Evolutionary conservation across 108 stramenopile species (phyloP).

Genomic region (Schizochytrium sp.): DNA sequence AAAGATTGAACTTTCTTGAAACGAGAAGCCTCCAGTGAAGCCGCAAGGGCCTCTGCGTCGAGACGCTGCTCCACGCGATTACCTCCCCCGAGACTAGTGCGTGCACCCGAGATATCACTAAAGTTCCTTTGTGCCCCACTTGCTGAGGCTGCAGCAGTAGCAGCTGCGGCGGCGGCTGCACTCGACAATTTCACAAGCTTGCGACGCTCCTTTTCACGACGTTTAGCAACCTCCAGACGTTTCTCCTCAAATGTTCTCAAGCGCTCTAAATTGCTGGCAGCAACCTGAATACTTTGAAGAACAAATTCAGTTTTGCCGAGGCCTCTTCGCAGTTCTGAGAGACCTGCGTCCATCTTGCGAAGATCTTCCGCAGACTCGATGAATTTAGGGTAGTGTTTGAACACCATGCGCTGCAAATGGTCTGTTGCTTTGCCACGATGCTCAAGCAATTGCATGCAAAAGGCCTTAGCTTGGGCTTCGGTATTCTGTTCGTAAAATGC

Average conservation of each 20-base stretch:
- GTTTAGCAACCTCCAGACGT: background rate
- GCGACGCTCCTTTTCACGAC: background rate
- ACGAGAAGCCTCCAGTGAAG: constrained; percentile 29
- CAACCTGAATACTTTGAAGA: constrained; percentile 27
- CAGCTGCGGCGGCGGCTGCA: background rate
- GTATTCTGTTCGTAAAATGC: background rate
- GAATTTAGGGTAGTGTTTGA: constrained; percentile 26
- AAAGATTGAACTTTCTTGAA: constrained; percentile 50
- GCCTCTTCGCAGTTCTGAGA: constrained; percentile 33
- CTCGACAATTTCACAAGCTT: constrained; percentile 31
- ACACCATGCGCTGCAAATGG: constrained; percentile 33
- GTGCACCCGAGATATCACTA: background rate
- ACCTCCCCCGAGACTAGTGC: background rate
- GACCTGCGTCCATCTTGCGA: constrained; percentile 44
- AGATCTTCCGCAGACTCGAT: constrained; percentile 4
- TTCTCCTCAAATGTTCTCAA: background rate
- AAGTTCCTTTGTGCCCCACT: background rate
- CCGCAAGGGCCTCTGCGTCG: constrained; percentile 1
- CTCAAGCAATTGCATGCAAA: constrained; percentile 44
- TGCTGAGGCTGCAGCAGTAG: background rate
- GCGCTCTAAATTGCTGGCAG: constrained; percentile 22
- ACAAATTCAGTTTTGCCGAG: constrained; percentile 59
- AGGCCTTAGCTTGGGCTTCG: constrained; percentile 11
- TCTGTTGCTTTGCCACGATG: background rate
- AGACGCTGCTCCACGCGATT: background rate